These are phyloP conservation scores for Monosporascus sp. DNA, from an alignment of 2,329 filamentous ascomycete genomes.

Conservation along the genomic window DNA sequence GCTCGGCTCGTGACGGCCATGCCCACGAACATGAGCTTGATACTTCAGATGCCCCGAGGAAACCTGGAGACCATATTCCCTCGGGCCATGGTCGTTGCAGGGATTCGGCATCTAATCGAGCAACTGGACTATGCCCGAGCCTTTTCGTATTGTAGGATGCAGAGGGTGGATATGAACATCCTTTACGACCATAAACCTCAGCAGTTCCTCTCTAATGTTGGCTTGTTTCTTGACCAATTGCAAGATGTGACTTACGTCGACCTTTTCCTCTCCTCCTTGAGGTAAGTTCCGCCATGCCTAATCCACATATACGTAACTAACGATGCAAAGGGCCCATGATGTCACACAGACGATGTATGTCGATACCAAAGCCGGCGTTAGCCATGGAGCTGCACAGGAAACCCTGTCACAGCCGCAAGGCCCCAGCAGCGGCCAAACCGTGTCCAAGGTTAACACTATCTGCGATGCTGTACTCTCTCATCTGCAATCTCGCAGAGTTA, in stretches of 20 bases:
- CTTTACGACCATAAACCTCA: constrained; percentile 87
- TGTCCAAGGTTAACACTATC: constrained; percentile 75
- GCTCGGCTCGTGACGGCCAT: constrained; percentile 83
- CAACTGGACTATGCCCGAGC: constrained; percentile 76
- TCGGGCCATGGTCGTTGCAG: constrained; percentile 84
- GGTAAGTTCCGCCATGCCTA: constrained; percentile 42
- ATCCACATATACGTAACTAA: constrained; percentile 20
- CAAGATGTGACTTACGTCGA: constrained; percentile 79
- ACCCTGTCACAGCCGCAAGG: constrained; percentile 6
- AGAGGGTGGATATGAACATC: constrained; percentile 97
- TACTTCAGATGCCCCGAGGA: constrained; percentile 91
- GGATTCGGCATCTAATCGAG: constrained; percentile 77
- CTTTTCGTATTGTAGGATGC: constrained; percentile 82
- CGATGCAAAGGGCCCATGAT: constrained; percentile 66
- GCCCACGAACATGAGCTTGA: constrained; percentile 77
- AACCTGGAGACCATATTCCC: constrained; percentile 95
- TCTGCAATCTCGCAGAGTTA: constrained; percentile 55
- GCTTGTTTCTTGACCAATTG: constrained; percentile 77
- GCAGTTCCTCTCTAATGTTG: constrained; percentile 74
- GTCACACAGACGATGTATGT: constrained; percentile 92
- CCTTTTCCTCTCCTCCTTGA: constrained; percentile 80
- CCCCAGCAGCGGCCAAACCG: constrained; percentile 1
- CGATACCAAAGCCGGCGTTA: constrained; percentile 61
- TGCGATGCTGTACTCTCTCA: constrained; percentile 77
- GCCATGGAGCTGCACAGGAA: constrained; percentile 8